Base-by-base conservation (phyloP, 2,329 filamentous ascomycete genomes). In the Fusarium robinianum region DNA sequence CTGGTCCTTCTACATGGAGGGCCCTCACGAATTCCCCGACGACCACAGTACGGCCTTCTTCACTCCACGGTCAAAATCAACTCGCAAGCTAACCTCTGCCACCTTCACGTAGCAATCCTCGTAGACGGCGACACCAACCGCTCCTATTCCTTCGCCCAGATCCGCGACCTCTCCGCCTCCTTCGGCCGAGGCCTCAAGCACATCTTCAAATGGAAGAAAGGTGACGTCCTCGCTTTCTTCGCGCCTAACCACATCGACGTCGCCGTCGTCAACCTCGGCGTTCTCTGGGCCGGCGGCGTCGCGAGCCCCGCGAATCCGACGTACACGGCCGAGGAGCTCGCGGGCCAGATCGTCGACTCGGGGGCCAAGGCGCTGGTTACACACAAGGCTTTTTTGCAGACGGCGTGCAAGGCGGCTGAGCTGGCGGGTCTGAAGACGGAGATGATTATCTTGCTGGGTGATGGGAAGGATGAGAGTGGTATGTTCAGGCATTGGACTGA, bases 231-330 rank as follows among this genome's bases (percentile, higher is more conserved):
- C 15, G 87, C 80, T 8, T 75, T 96, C 40, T 96, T 86, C 73
- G 85, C 88, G 4, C 88, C 90, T 18, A 96, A 97, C 66, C 84
- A 79, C 66, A 86, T 96, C 63, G 91, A 96, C 66, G 89, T 85
- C 0, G 85, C 89, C 1, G 74, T 85, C 3, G 69, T 90, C 32
- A 88, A 82, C 67, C 89, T 88, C 75, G 91, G 90, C 18, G 78
- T 82, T 8, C 81, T 87, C 54, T 96, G 89, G 87, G 87, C 89
- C 1, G 91, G 90, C 31, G 90, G 88, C 19, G 74, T 89, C 37
- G 72, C 89, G 8, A 90, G 85, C n/a, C 90, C 91, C 0, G 90
- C 89, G 3, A 96, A 96, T 63, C 90, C 91, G 14, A 83, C 84
- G 4, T 96, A 96, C 69, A 95, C 88, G 0, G 80, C 80, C 9